Conservation (phyloP, 345 rosid genomes). For the Eucalyptus rudis region DNA sequence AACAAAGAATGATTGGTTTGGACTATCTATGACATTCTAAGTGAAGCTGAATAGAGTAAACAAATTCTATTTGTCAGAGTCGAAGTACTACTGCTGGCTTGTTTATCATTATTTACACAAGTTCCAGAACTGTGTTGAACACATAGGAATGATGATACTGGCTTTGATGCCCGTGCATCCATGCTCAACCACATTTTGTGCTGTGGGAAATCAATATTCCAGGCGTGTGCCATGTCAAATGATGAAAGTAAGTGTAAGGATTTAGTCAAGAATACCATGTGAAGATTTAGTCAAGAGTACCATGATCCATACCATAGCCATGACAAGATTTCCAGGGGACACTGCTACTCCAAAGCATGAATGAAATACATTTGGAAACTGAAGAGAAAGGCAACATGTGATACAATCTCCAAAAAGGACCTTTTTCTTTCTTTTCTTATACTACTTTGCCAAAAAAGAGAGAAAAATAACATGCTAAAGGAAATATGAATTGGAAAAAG, state of each 20-base stretch:
- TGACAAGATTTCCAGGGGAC: conserved; percentile 72
- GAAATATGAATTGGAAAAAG: neutral
- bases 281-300: neutral
- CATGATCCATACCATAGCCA: conserved; percentile 51
- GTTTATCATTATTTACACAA: neutral
- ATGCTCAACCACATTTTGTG: neutral
- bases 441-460: neutral
- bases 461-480: neutral
- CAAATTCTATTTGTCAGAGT: neutral
- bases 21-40: neutral
- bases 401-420: neutral
- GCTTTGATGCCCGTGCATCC: neutral
- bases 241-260: too few species aligned
- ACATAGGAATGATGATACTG: neutral
- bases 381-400: conserved; percentile 5
- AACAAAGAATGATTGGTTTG: neutral
- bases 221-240: neutral
- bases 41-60: neutral
- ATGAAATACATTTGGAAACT: conserved; percentile 67
- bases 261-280: too few species aligned
- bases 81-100: neutral
- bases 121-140: neutral
- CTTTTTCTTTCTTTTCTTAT: neutral
- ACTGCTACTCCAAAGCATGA: conserved; percentile 77
- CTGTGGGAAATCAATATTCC: neutral